Percentiles rank a stretch among this genome's conserved stretches.
Evolutionary conservation across 2,329 filamentous ascomycete genomes (phyloP).

Genomic region (Calonectria pauciramosa): DNA sequence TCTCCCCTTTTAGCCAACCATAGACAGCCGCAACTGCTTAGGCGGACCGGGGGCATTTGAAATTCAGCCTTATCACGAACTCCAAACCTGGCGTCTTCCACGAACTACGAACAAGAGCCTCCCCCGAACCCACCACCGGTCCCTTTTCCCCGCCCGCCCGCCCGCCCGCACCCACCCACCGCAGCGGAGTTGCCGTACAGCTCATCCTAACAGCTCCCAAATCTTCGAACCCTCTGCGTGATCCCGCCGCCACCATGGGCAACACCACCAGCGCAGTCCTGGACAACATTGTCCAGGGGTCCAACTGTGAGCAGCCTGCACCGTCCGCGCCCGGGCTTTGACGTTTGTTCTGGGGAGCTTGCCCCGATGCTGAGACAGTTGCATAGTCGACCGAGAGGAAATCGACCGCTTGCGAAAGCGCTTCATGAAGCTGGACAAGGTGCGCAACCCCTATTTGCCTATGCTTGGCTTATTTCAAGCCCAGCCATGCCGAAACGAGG

Average conservation of each 20-base stretch:
- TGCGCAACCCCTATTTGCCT: conserved; percentile 55
- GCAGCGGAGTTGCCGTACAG: not conserved
- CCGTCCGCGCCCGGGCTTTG: conserved; percentile 8
- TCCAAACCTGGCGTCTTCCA: conserved; percentile 24
- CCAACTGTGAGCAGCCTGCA: conserved; percentile 79
- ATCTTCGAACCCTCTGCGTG: not conserved
- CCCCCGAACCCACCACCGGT: not conserved
- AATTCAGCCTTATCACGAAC: conserved; percentile 48
- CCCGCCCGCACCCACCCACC: not conserved
- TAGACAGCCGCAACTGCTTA: conserved; percentile 16
- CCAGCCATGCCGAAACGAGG: not conserved
- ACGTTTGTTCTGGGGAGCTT: not conserved
- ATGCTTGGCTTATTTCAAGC: not conserved
- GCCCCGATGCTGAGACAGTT: conserved; percentile 31
- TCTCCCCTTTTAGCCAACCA: conserved; percentile 19
- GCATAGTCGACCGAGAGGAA: conserved; percentile 92
- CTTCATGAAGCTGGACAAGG: conserved; percentile 99
- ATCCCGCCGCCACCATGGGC: conserved; percentile 64
- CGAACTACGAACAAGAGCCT: conserved; percentile 12
- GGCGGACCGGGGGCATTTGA: conserved; percentile 25
- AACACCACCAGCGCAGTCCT: conserved; percentile 82
- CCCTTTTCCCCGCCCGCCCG: not conserved
- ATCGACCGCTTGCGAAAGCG: conserved; percentile 95
- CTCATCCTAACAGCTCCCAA: not conserved
- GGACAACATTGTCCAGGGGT: conserved; percentile 95